Evolutionary conservation across 2,329 filamentous ascomycete genomes (phyloP), one percentile per base, ranked within the genome.

Genomic region (Reticulascus tulasneorum): DNA sequence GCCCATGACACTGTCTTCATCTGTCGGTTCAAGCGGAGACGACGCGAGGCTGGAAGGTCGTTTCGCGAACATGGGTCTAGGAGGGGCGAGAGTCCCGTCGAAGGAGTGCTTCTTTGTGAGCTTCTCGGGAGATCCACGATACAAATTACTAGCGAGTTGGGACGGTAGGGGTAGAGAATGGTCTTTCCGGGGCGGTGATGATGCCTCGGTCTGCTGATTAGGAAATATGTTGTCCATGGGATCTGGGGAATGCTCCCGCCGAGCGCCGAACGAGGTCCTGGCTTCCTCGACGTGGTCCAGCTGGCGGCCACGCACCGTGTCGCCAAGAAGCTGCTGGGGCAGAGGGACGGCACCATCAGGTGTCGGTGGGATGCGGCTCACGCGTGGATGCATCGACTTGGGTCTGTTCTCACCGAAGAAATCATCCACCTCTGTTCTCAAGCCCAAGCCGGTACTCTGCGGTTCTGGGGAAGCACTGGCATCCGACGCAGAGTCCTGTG

Each of bases 341-440:
- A 66, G 52, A 9, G 77, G 74, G 20, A 74, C 49, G 9, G 56
- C 54, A 15, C 69, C 61, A 33, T 75, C 69, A 2, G 69, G 66
- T 0, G 68, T 73, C 3, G 69, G 66, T 9, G 72, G 72, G 34
- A 79, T 69, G 17, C 73, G 75, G 55, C 84, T 87, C 66, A 90
- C 77, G 19, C 80, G 75, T 17, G 85, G 84, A 50, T 90, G 82
- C 68, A 87, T 80, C 4, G 86, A 90, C 44, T 76, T 67, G 3
- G 85, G 86, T 37, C 86, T 74, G 37, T 76, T 52, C n/a, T 54
- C 63, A 11, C 56, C 50, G 29, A 69, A 66, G 11, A 71, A 67
- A 45, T 81, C 77, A 29, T 82, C 77, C 23, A 82, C 59, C 47
- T 79, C 74, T 6, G 71, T 71, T 45, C 63, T 71, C 39, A 75